Conservation (phyloP, 352 stramenopile genomes). For the Phytopythium montanum region DNA sequence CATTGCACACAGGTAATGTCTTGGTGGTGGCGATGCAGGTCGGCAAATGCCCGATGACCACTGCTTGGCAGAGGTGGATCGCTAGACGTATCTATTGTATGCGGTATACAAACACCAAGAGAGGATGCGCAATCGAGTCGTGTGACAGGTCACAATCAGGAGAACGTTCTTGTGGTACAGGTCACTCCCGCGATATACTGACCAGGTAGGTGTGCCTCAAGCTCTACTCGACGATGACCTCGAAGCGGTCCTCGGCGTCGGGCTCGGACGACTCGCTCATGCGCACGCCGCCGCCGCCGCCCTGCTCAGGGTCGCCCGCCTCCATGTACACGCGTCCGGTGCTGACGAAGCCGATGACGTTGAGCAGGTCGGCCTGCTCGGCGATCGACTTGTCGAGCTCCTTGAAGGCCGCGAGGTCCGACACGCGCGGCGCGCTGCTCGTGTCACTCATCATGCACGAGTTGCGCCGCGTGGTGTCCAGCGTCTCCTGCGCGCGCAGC, state of each 20-base stretch:
- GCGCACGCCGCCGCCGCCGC: slow-evolving; percentile 41
- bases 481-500: slow-evolving; percentile 51
- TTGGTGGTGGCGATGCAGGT: no score
- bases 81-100: not conserved
- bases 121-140: slow-evolving; percentile 1
- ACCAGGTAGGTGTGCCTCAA: not conserved
- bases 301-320: slow-evolving; percentile 25
- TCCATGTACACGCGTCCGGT: slow-evolving; percentile 78
- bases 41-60: not conserved
- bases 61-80: not conserved
- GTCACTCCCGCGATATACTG: slow-evolving; percentile 1
- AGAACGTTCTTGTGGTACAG: slow-evolving; percentile 5
- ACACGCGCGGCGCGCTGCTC: slow-evolving; percentile 55
- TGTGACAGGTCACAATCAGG: not conserved
- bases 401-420: slow-evolving; percentile 60
- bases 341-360: slow-evolving; percentile 73
- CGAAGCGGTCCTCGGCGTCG: slow-evolving; percentile 55
- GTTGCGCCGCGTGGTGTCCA: slow-evolving; percentile 66
- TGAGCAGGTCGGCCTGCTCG: slow-evolving; percentile 67
- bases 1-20: no score
- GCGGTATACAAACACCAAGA: not conserved
- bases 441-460: slow-evolving; percentile 80
- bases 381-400: slow-evolving; percentile 71
- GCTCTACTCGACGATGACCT: slow-evolving; percentile 31
- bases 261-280: slow-evolving; percentile 56